A percentile compares a stretch with the other conserved stretches of the same genome.
Evolutionary conservation across 2,329 filamentous ascomycete genomes (phyloP).

Genomic region (Beauveria bassiana): DNA sequence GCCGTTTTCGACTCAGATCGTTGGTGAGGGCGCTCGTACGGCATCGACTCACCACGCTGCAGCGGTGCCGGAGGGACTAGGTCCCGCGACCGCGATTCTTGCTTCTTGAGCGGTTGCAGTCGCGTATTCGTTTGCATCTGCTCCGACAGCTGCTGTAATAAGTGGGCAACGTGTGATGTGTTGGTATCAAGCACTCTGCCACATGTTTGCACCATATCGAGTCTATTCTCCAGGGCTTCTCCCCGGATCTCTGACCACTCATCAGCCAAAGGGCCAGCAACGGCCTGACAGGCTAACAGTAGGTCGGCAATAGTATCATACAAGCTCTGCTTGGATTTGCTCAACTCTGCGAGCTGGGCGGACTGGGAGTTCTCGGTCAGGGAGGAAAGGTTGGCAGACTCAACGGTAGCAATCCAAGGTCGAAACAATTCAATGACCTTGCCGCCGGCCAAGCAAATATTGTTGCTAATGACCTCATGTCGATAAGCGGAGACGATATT

Average conservation of each 20-base stretch:
- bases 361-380: constrained; percentile 73
- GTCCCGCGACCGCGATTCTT: constrained; percentile 36
- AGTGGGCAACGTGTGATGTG: constrained; percentile 80
- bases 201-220: constrained; percentile 72
- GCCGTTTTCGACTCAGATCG: constrained; percentile 46
- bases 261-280: constrained; percentile 85
- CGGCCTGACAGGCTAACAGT: constrained; percentile 76
- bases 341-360: constrained; percentile 80
- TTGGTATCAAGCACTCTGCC: constrained; percentile 77
- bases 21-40: constrained; percentile 47
- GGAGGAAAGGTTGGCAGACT: constrained; percentile 82
- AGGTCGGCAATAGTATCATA: constrained; percentile 93
- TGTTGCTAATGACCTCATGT: constrained; percentile 75
- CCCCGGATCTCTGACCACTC: constrained; percentile 94
- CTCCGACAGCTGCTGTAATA: constrained; percentile 79
- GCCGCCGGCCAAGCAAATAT: constrained; percentile 68
- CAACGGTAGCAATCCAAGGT: constrained; percentile 81
- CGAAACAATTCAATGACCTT: constrained; percentile 83
- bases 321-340: constrained; percentile 81
- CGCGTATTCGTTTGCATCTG: constrained; percentile 56
- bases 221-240: constrained; percentile 77
- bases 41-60: constrained; percentile 50
- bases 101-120: constrained; percentile 32
- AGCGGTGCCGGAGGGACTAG: constrained; percentile 41
- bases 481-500: constrained; percentile 73